A percentile compares a stretch with the other conserved stretches of the same genome.
Evolutionary conservation across 1,284 basidiomycete genomes (phyloP).

Genomic region (Singerocomus inundabilis): DNA sequence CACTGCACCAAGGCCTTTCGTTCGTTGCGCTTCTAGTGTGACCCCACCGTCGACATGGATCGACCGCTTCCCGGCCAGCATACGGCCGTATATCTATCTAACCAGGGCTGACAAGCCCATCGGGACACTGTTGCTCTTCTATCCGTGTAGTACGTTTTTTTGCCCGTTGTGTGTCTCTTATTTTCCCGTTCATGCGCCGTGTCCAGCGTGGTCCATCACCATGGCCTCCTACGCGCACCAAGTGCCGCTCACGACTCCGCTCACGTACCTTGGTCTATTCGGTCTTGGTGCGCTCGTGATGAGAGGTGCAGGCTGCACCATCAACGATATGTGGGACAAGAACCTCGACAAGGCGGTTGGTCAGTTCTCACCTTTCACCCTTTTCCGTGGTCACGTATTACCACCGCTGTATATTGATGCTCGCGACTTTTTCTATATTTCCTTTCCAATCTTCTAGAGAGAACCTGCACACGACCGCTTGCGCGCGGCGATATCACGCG

Average conservation of each 20-base stretch:
- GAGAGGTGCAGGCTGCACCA: constrained; percentile 98
- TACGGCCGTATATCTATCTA: constrained; percentile 81
- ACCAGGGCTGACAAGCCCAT: constrained; percentile 95
- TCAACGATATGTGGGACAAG: constrained; percentile 99
- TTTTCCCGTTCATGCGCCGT: background rate
- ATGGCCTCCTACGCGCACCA: constrained; percentile 85
- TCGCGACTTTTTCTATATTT: background rate
- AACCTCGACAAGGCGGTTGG: constrained; percentile 91
- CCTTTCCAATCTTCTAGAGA: no score
- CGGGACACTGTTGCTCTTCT: constrained; percentile 87
- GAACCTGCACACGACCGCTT: constrained; percentile 55
- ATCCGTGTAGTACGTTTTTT: constrained; percentile 79
- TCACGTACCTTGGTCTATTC: constrained; percentile 82
- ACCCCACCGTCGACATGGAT: constrained; percentile 55
- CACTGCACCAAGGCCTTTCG: background rate
- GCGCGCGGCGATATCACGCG: constrained; percentile 82
- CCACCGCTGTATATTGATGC: background rate
- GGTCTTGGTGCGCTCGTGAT: constrained; percentile 91
- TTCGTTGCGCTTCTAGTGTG: constrained; percentile 20
- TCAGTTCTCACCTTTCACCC: constrained; percentile 31
- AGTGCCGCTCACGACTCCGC: constrained; percentile 61
- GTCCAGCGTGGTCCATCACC: constrained; percentile 89
- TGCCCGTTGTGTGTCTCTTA: background rate
- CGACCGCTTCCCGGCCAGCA: constrained; percentile 56
- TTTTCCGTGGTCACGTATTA: background rate